These are phyloP conservation scores for Thielaviopsis euricoi DNA, from an alignment of 2,329 filamentous ascomycete species.

Conservation along the genomic window DNA sequence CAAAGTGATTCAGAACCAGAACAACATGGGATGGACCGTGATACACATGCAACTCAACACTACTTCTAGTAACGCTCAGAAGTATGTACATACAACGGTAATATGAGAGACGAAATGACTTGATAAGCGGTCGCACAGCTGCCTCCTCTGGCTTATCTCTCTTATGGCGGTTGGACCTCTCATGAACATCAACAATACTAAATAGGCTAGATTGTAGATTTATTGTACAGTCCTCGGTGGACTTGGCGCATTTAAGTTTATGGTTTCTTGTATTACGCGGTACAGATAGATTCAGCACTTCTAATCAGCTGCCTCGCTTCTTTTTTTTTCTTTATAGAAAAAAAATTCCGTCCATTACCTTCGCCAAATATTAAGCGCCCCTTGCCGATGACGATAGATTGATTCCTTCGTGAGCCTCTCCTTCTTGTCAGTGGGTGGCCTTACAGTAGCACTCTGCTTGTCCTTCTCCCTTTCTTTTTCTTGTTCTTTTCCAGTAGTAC, in stretches of 20 bases:
- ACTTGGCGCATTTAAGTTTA: too few species aligned
- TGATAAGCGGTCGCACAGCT: background rate
- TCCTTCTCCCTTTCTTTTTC: background rate
- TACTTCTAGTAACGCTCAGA: too few species aligned
- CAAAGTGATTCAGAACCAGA: too few species aligned
- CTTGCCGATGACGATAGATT: background rate
- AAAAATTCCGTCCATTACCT: background rate
- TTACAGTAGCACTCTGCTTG: background rate
- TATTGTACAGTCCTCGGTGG: too few species aligned
- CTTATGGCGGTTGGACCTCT: background rate
- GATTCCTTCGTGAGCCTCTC: too few species aligned
- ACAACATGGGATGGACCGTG: too few species aligned
- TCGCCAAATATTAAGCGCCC: background rate
- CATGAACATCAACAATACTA: too few species aligned
- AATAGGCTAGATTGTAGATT: too few species aligned
- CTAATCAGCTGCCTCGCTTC: background rate
- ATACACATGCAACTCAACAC: too few species aligned
- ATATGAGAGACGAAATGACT: background rate
- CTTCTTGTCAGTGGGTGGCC: background rate
- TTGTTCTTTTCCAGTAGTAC: background rate
- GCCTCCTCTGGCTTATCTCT: background rate
- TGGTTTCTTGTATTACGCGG: background rate
- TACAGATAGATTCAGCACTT: background rate
- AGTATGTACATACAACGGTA: too few species aligned
- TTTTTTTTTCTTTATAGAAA: background rate